Evolutionary conservation across 73 alveolate species (phyloP), one percentile per base, ranked within the genome.

Genomic region (Stentor coeruleus): DNA sequence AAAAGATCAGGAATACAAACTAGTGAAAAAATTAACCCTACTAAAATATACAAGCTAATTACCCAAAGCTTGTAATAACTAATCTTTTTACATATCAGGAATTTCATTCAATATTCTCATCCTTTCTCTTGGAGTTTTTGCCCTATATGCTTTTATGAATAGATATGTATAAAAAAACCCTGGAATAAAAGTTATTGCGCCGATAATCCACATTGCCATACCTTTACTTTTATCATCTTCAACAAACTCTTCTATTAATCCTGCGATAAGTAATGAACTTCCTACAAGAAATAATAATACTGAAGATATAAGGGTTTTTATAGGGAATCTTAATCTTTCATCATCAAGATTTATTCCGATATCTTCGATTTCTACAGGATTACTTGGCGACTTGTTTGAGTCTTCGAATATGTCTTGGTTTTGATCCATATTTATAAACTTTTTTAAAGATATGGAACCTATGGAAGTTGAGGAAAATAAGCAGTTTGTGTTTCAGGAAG

Each of bases 61-160:
- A n/a, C n/a, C n/a, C n/a, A n/a, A n/a, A n/a, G n/a, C n/a, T n/a
- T n/a, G n/a, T n/a, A n/a, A n/a, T n/a, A n/a, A n/a, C n/a, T n/a
- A n/a, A 11, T 49, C 20, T 49, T 6, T 6, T 49, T 49, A 49
- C 66, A 75, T 31, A 39, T 75, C 83, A 14, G 83, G 83, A 75
- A 75, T 75, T 75, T 75, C 83, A n/a, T 35, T 0, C 15, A 75
- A 35, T 14, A 75, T 75, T 31, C 38, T 75, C 59, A 75, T 37
- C 38, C 83, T 75, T 75, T 75, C 83, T 1, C 15, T 28, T 35
- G 58, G n/a, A n/a, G 83, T 36, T 38, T 40, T 75, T 75, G 83
- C 83, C n/a, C 38, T 31, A 38, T 75, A 75, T 39, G 58, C 83
- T 38, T 75, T 75, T 1, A 20, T 37, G 38, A 75, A 75, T 35